These are phyloP conservation scores for Gamsiella multidivaricata DNA, from an alignment of 192 early-diverging fungal species.

Conservation along the genomic window DNA sequence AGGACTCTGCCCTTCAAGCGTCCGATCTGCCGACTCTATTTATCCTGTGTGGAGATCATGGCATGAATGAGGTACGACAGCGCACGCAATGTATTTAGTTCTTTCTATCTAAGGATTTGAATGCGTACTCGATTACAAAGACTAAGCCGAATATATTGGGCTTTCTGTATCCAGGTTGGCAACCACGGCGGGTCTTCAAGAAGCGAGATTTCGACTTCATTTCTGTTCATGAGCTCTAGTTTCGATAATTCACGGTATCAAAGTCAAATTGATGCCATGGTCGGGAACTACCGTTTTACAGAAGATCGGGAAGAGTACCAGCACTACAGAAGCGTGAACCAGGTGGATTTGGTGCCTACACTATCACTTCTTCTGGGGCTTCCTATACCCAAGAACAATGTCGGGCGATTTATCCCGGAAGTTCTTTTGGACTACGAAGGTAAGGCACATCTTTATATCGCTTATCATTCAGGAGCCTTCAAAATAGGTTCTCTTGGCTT, in stretches of 20 bases:
- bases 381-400: slow-evolving; percentile 93
- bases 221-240: slow-evolving; percentile 59
- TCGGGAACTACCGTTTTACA: slow-evolving; percentile 44
- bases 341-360: slow-evolving; percentile 93
- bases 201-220: slow-evolving; percentile 65
- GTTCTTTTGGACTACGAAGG: slow-evolving; percentile 65
- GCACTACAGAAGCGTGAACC: slow-evolving; percentile 72
- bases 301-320: slow-evolving; percentile 54
- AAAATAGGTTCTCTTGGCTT: slow-evolving; percentile 7
- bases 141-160: background rate
- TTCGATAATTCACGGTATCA: slow-evolving; percentile 33
- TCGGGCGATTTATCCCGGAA: slow-evolving; percentile 88
- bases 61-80: slow-evolving; percentile 78
- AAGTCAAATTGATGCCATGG: slow-evolving; percentile 18
- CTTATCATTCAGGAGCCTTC: too few species aligned
- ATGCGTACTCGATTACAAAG: too few species aligned
- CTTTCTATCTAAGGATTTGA: too few species aligned
- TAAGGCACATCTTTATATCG: slow-evolving; percentile 6
- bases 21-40: slow-evolving; percentile 70
- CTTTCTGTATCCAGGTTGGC: slow-evolving; percentile 49
- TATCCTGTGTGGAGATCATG: slow-evolving; percentile 86
- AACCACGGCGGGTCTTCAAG: slow-evolving; percentile 69
- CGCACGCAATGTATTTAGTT: background rate
- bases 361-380: slow-evolving; percentile 82
- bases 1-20: slow-evolving; percentile 4